These are phyloP conservation scores for Cryptosporidium felis DNA, from an alignment of 169 alveolate genomes.

Conservation along the genomic window DNA sequence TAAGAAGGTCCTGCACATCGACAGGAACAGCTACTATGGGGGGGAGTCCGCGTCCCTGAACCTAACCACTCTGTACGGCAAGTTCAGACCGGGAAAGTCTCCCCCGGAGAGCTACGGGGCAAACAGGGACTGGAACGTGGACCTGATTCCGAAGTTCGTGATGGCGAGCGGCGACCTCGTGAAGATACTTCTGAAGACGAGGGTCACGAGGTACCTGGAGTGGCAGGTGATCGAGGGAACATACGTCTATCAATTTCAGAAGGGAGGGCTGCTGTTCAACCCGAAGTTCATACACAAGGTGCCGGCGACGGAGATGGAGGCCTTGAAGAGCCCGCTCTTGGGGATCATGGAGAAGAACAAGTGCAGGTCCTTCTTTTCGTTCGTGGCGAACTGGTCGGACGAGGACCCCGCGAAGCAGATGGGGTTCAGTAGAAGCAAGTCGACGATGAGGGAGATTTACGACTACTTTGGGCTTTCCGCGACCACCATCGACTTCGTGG, in stretches of 20 bases:
- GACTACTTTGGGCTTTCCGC: slow-evolving; percentile 91
- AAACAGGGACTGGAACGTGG: slow-evolving; percentile 99
- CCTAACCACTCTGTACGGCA: slow-evolving; percentile 92
- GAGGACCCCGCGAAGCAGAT: slow-evolving; percentile 89
- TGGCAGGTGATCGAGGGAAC: slow-evolving; percentile 98
- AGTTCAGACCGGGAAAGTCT: slow-evolving; percentile 88
- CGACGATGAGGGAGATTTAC: slow-evolving; percentile 88
- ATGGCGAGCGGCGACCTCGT: slow-evolving; percentile 98
- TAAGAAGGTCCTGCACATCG: slow-evolving; percentile 95
- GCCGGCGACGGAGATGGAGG: slow-evolving; percentile 98
- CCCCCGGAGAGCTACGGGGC: slow-evolving; percentile 93
- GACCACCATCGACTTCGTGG: slow-evolving; percentile 96
- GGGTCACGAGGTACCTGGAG: slow-evolving; percentile 92
- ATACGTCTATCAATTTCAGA: slow-evolving; percentile 95
- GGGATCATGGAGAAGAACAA: slow-evolving; percentile 96
- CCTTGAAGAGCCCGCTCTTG: slow-evolving; percentile 93
- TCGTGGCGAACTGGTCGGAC: slow-evolving; percentile 87
- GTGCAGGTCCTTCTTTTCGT: slow-evolving; percentile 93
- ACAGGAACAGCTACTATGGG: slow-evolving; percentile 96
- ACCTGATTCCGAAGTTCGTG: slow-evolving; percentile 96
- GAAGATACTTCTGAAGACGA: slow-evolving; percentile 93
- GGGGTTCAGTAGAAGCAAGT: slow-evolving; percentile 85
- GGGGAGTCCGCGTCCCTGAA: slow-evolving; percentile 98
- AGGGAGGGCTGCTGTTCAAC: slow-evolving; percentile 91
- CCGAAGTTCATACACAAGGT: slow-evolving; percentile 96